Evolutionary conservation across 257 asterid species (phyloP).

Genomic region (Solanum corneliomulleri): DNA sequence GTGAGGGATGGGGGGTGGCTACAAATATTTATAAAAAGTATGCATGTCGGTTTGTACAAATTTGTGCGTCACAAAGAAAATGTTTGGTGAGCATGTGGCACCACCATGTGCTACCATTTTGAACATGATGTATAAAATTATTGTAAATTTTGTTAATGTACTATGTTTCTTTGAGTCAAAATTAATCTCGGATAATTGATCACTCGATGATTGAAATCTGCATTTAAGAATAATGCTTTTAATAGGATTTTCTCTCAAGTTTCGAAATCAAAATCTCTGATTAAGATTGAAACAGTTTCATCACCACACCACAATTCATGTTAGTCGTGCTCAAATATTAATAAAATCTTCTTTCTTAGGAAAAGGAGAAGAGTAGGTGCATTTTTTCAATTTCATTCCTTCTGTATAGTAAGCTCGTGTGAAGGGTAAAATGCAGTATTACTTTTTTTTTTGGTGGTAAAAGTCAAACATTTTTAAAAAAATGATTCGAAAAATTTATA

Average conservation of each 20-base stretch:
- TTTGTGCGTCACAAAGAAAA: not conserved
- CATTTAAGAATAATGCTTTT: too few species aligned
- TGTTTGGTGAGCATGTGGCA: constrained; percentile 5
- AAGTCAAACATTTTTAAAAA: not conserved
- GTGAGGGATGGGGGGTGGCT: not conserved
- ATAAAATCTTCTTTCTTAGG: not conserved
- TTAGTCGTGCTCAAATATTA: not conserved
- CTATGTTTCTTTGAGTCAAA: not conserved
- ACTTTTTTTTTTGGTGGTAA: not conserved
- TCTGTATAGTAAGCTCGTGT: not conserved
- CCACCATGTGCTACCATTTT: constrained; percentile 30
- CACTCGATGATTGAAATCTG: rapidly evolving
- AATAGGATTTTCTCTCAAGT: not conserved
- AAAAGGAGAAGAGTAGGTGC: not conserved
- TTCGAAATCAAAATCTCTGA: rapidly evolving
- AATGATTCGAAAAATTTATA: not conserved
- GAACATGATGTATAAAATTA: not conserved
- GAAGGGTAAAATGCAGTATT: not conserved
- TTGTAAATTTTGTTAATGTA: not conserved
- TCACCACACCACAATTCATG: too few species aligned
- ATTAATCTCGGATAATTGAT: not conserved
- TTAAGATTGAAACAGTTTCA: too few species aligned
- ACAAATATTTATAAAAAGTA: not conserved
- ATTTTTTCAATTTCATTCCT: not conserved
- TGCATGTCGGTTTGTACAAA: not conserved